These are phyloP conservation scores for Larix sibirica DNA, from an alignment of 83 land plant species.

Conservation along the genomic window DNA sequence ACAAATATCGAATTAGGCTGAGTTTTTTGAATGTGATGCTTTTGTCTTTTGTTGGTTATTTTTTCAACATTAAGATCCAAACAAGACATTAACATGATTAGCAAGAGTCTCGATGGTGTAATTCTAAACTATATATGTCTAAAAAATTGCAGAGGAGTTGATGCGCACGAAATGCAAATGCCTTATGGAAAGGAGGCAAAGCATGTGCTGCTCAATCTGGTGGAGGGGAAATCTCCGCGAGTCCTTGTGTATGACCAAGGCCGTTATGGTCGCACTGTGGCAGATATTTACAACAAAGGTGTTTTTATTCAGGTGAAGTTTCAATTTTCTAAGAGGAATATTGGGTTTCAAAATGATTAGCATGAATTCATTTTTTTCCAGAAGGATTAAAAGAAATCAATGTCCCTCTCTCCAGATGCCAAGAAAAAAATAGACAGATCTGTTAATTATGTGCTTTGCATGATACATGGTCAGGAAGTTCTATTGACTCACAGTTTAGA, in stretches of 20 bases:
- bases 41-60: background rate
- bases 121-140: background rate
- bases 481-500: constrained; percentile 37
- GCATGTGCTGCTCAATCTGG: constrained; percentile 59
- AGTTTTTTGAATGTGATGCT: constrained; percentile 33
- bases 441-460: background rate
- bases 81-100: too few relatives aligned
- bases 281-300: constrained; percentile 72
- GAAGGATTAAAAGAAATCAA: too few relatives aligned
- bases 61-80: background rate
- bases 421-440: too few relatives aligned
- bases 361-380: too few relatives aligned
- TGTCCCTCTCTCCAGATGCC: too few relatives aligned
- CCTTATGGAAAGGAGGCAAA: constrained; percentile 89
- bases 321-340: background rate
- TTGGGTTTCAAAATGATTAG: too few relatives aligned
- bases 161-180: constrained; percentile 90
- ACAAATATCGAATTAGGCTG: constrained; percentile 66
- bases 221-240: constrained; percentile 66
- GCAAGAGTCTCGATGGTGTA: too few relatives aligned
- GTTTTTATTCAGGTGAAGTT: constrained; percentile 74
- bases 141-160: constrained; percentile 76
- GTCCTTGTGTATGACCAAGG: constrained; percentile 71
- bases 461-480: constrained; percentile 51
- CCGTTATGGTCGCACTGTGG: constrained; percentile 79